Percentiles rank a stretch among this genome's conserved stretches.
Conservation (phyloP, 768 basidiomycete genomes). For the Obba rivulosa region DNA sequence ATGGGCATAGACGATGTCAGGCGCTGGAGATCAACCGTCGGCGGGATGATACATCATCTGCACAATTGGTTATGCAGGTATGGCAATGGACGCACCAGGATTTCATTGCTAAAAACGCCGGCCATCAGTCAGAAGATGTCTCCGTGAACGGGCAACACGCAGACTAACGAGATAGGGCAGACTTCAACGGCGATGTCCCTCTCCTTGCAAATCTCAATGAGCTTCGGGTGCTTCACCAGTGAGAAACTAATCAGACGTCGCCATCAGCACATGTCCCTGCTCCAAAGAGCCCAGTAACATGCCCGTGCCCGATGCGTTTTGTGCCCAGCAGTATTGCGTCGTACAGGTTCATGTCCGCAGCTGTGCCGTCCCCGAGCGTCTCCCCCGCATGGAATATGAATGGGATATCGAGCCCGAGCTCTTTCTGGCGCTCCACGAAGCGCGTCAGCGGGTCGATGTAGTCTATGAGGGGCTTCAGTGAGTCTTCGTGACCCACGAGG, state of each 20-base stretch:
- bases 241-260: conserved; percentile 46
- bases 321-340: conserved; percentile 77
- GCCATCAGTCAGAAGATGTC: not conserved
- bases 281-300: not conserved
- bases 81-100: conserved; percentile 40
- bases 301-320: conserved; percentile 82
- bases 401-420: conserved; percentile 59
- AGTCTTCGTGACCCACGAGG: conserved; percentile 73
- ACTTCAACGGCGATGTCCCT: conserved; percentile 63
- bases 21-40: conserved; percentile 35
- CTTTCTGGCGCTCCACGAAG: conserved; percentile 53
- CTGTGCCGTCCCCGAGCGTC: conserved; percentile 70
- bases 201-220: conserved; percentile 64
- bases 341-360: conserved; percentile 67
- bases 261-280: not conserved
- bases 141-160: not conserved
- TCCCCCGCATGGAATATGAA: conserved; percentile 81
- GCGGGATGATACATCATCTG: not conserved
- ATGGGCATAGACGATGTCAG: conserved; percentile 75
- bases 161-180: conserved; percentile 74
- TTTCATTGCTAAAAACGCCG: conserved; percentile 51
- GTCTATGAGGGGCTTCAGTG: conserved; percentile 49
- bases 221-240: conserved; percentile 68
- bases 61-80: not conserved
- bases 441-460: conserved; percentile 56